Percentiles rank a stretch among this genome's conserved stretches.
phyloP scores from a whole-genome alignment of 2,329 filamentous ascomycete species.

The Aspergillus hortae region DNA sequence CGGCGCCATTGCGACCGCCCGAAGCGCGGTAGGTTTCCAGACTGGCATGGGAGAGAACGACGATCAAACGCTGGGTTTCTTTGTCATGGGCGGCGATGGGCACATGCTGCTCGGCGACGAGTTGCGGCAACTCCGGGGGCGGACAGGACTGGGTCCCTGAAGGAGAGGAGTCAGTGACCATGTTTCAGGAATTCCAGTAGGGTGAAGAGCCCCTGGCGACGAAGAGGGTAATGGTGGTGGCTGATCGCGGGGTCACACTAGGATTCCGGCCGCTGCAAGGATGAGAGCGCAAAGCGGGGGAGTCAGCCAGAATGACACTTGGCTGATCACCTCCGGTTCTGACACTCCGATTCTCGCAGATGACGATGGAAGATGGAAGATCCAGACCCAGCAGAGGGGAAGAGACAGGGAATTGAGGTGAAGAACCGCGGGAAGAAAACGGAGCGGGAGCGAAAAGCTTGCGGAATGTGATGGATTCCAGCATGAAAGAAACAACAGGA shows the following conservation, averaged over 20 bases:
- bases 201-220: background rate
- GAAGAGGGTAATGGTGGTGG: background rate
- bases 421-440: background rate
- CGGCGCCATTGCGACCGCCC: slow-evolving; percentile 60
- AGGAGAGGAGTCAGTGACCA: slow-evolving; percentile 25
- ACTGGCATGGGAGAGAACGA: slow-evolving; percentile 94
- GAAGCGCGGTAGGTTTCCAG: slow-evolving; percentile 96
- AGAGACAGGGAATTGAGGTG: background rate
- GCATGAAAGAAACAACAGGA: background rate
- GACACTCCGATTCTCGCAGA: background rate
- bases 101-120: slow-evolving; percentile 87
- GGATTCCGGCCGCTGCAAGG: background rate
- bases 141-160: slow-evolving; percentile 91
- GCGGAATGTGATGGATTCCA: slow-evolving; percentile 1
- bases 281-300: background rate
- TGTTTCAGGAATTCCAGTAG: background rate
- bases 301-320: background rate
- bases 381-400: background rate
- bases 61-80: slow-evolving; percentile 85
- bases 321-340: background rate
- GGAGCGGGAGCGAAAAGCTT: background rate
- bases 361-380: background rate
- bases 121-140: slow-evolving; percentile 81
- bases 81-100: slow-evolving; percentile 85
- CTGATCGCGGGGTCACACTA: background rate